Evolutionary conservation across 2,329 filamentous ascomycete genomes (phyloP).

Genomic region (Fusarium chuoi): DNA sequence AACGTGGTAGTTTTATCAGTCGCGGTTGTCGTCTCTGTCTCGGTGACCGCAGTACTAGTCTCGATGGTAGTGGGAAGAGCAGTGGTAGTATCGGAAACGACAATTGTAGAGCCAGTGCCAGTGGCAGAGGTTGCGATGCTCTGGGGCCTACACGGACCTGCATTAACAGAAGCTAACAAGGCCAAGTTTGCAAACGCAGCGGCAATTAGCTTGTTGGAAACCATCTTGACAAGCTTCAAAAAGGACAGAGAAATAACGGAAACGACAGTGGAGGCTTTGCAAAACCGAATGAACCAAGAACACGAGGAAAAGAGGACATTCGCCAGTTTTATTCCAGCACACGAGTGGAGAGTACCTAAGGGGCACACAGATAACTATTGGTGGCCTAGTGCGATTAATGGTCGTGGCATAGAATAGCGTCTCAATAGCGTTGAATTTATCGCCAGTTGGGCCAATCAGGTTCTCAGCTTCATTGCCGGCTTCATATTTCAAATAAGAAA

Average conservation of each 20-base stretch:
- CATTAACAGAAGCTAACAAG: neutral
- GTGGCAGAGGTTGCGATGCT: neutral
- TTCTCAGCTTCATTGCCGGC: neutral
- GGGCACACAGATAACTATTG: neutral
- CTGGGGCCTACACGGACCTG: neutral
- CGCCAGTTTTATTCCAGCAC: fast-evolving
- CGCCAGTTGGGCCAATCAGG: fast-evolving
- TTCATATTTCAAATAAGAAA: neutral
- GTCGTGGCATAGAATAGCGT: neutral
- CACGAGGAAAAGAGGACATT: neutral
- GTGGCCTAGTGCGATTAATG: neutral
- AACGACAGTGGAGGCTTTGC: neutral
- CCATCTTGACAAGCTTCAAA: neutral
- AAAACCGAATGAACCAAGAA: neutral
- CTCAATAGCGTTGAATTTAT: fast-evolving
- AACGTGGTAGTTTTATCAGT: neutral
- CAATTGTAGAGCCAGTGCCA: fast-evolving
- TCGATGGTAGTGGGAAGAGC: neutral
- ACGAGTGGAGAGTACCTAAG: fast-evolving
- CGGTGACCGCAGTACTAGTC: fast-evolving
- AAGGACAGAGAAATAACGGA: neutral
- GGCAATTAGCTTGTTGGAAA: neutral
- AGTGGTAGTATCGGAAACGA: neutral
- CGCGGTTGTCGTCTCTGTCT: neutral
- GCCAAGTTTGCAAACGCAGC: neutral